phyloP scores from a whole-genome alignment of 257 asterid species.

The Lycium ferocissimum region DNA sequence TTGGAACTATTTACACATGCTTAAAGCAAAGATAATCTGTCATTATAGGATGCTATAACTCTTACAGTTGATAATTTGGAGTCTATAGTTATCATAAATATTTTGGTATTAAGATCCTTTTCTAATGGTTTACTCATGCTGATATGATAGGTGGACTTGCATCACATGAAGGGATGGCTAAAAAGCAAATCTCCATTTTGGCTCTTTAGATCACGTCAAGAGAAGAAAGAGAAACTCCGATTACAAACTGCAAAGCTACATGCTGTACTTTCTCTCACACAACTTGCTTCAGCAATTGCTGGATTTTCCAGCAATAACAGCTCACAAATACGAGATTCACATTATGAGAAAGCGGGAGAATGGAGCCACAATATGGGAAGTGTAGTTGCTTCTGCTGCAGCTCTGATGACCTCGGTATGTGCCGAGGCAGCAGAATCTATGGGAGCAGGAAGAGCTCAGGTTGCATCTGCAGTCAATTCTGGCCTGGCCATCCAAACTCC shows the following conservation, averaged over 20 bases:
- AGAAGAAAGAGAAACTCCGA: constrained; percentile 61
- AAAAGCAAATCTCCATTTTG: constrained; percentile 43
- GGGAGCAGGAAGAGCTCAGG: constrained; percentile 60
- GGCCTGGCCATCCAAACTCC: constrained; percentile 70
- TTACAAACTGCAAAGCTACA: constrained; percentile 63
- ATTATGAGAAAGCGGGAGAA: constrained; percentile 35
- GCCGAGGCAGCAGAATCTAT: constrained; percentile 72
- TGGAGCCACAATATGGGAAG: constrained; percentile 44
- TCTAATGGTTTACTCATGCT: background rate
- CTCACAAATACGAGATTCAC: constrained; percentile 35
- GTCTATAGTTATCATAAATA: background rate
- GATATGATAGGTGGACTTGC: constrained; percentile 44
- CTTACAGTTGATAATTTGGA: background rate
- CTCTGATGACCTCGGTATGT: constrained; percentile 62
- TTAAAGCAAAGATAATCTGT: too few relatives aligned
- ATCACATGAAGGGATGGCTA: constrained; percentile 52
- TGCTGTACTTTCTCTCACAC: constrained; percentile 71
- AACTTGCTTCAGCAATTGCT: constrained; percentile 76
- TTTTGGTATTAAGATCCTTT: background rate
- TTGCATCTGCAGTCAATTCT: constrained; percentile 61
- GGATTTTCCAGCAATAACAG: constrained; percentile 52
- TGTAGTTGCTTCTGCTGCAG: constrained; percentile 65
- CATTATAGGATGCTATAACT: background rate
- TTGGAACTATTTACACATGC: too few relatives aligned
- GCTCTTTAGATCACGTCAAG: constrained; percentile 47